Base-by-base conservation (phyloP, 495 filamentous ascomycete species). In the Penicillium nucicola region DNA sequence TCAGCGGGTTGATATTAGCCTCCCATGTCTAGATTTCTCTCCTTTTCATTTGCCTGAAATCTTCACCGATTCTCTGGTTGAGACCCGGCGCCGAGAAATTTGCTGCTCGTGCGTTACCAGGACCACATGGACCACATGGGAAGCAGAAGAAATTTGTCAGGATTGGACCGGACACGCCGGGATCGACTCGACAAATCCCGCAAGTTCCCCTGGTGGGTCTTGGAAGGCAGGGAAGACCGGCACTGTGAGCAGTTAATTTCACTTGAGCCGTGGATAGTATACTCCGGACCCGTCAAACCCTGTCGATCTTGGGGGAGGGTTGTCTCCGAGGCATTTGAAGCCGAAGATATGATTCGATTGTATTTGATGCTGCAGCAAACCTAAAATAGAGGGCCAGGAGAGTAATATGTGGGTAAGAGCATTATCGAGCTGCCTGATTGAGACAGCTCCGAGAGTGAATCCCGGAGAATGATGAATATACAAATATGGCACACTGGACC, bases 251-350 rank as follows among this genome's bases (percentile, higher is more conserved):
- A 45, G 20, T 50, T 50, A 22, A 46, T 54, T 52, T 56, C 49
- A 34, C 22, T 37, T 45, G 48, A 46, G 32, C 60, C 48, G 28
- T 58, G 58, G 61, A 54, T 53, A 45, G 55, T 38, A 42, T 45
- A 28, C 46, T 56, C 48, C 38, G 52, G 58, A 56, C 50, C 58
- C 58, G 53, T 62, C 56, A 34, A 61, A 62, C 62, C 59, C 59
- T 65, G 62, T 60, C 53, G 62, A 65, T 65, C 61, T 30, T 48
- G 36, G 37, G 34, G 45, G 20, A 14, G 42, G 36, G 39, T 13
- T 15, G 13, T 18, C 43, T 28, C 41, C 50, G 42, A 14, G 20
- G 35, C 22, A n/a, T 12, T 28, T 19, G 39, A 64, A 48, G 57
- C 60, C 60, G 60, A 64, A 25, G 37, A 50, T 45, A 8, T 56